phyloP scores from a whole-genome alignment of 306 rosid species.

The Acacia confusa region DNA sequence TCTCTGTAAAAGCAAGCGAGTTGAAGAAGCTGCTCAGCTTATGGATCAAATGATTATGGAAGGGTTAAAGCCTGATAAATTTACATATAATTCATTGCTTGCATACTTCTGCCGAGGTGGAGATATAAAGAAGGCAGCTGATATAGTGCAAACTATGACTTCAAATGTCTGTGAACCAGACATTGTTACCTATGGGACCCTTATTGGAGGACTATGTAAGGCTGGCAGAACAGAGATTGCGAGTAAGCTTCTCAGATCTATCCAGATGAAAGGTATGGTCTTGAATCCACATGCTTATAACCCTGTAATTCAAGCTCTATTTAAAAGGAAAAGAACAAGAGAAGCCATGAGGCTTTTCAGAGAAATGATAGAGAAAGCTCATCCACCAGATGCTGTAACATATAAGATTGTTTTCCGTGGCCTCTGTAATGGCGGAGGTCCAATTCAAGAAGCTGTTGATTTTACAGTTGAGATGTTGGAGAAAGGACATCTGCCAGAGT shows the following conservation, averaged over 20 bases:
- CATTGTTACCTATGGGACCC: constrained; percentile 79
- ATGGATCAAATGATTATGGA: constrained; percentile 99
- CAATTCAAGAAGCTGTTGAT: constrained; percentile 83
- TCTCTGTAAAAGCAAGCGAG: constrained; percentile 69
- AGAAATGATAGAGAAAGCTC: constrained; percentile 82
- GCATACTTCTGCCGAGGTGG: constrained; percentile 69
- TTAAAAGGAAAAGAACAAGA: constrained; percentile 65
- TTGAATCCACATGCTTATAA: constrained; percentile 79
- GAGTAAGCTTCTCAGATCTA: constrained; percentile 75
- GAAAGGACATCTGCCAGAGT: constrained; percentile 68
- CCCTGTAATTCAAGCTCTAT: constrained; percentile 73
- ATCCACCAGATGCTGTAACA: constrained; percentile 74
- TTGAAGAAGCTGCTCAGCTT: constrained; percentile 86
- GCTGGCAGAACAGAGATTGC: constrained; percentile 87
- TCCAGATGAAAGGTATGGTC: constrained; percentile 88
- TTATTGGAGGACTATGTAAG: constrained; percentile 76
- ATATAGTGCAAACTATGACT: constrained; percentile 82
- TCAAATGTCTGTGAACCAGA: constrained; percentile 85
- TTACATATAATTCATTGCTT: constrained; percentile 87
- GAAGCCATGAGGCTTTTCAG: constrained; percentile 88
- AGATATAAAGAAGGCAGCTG: constrained; percentile 80
- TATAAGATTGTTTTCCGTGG: constrained; percentile 74
- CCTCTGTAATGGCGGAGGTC: constrained; percentile 89
- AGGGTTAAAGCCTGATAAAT: constrained; percentile 83
- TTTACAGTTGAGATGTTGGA: constrained; percentile 78